These are phyloP conservation scores for Umbilicus rupestris DNA, from an alignment of 164 flowering plant genomes.

Conservation along the genomic window DNA sequence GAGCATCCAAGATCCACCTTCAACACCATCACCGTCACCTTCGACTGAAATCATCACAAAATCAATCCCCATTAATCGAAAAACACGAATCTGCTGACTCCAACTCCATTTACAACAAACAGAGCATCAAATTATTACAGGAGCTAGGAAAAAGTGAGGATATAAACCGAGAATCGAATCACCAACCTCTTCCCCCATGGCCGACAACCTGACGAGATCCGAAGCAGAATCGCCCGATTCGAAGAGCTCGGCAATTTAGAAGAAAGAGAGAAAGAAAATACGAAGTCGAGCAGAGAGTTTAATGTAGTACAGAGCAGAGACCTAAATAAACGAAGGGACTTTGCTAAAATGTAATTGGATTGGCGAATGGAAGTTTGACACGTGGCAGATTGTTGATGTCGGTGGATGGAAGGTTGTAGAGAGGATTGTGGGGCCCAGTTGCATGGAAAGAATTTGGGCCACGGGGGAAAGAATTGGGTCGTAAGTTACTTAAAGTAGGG, in stretches of 20 bases:
- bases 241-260: neutral
- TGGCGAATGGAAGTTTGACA: neutral
- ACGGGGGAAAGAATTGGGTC: neutral
- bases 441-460: neutral
- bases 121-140: neutral
- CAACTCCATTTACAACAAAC: neutral
- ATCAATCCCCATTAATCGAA: no score
- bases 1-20: constrained; percentile 35
- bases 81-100: neutral
- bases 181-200: constrained; percentile 5
- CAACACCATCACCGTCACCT: constrained; percentile 24
- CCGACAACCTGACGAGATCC: neutral
- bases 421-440: neutral
- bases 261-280: neutral
- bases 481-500: no score
- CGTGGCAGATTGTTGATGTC: neutral
- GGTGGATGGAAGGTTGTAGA: neutral
- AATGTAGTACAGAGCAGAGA: neutral
- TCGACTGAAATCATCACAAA: neutral
- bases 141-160: neutral
- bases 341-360: neutral
- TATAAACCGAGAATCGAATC: neutral
- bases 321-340: neutral
- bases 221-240: neutral
- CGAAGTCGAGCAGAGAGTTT: neutral